Conservation (phyloP, 2,329 filamentous ascomycete species). For the Lachnellula hyalina region DNA sequence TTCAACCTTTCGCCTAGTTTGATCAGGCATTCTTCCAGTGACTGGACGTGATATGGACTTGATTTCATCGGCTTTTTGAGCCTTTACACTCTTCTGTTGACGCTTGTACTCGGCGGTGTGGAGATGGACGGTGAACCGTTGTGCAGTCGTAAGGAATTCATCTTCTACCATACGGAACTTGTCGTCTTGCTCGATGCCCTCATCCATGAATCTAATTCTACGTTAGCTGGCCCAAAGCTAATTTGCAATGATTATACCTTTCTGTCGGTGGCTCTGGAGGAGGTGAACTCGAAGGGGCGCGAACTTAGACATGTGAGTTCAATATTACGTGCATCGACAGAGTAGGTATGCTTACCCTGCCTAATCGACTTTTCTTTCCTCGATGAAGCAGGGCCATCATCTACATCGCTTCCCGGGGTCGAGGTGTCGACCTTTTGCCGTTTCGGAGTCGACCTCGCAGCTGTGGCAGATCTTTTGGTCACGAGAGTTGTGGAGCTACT, state of each 20-base stretch:
- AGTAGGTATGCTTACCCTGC: not conserved
- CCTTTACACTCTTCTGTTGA: conserved; percentile 52
- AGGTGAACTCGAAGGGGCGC: conserved; percentile 47
- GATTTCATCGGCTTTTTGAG: conserved; percentile 46
- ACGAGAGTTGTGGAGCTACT: conserved; percentile 6
- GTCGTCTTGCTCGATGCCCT: conserved; percentile 63
- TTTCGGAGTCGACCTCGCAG: conserved; percentile 9
- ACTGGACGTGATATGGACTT: conserved; percentile 36
- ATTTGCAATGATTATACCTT: conserved; percentile 33
- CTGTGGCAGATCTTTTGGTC: conserved; percentile 2
- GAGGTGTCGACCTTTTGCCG: conserved; percentile 9
- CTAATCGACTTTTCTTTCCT: not conserved
- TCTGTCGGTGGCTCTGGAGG: conserved; percentile 44
- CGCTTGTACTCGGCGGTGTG: conserved; percentile 73
- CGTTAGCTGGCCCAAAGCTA: conserved; percentile 8
- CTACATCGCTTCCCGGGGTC: conserved; percentile 4
- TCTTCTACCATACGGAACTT: conserved; percentile 80
- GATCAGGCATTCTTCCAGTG: conserved; percentile 27
- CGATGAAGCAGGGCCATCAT: not conserved
- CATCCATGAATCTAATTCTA: conserved; percentile 46
- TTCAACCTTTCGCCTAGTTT: conserved; percentile 28
- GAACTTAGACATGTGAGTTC: conserved; percentile 6
- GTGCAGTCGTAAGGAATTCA: conserved; percentile 64
- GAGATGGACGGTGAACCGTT: conserved; percentile 66
- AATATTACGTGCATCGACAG: not conserved